These are phyloP conservation scores for Bothriochloa decipiens DNA, from an alignment of 176 grass and related monocot species.

Conservation along the genomic window DNA sequence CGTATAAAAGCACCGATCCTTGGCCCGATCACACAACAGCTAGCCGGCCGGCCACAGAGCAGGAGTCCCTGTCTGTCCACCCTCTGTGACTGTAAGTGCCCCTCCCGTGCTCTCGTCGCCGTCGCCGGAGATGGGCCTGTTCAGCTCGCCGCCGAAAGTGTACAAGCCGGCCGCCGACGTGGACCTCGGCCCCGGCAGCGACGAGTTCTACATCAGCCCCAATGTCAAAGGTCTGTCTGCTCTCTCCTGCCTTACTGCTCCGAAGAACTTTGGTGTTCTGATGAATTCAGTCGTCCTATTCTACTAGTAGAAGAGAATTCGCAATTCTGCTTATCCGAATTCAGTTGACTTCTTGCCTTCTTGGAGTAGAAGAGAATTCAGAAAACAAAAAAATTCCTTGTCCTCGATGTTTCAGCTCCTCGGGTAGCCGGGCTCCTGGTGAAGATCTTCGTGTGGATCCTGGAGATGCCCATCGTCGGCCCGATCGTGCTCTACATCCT, in stretches of 20 bases:
- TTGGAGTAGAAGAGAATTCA: not conserved
- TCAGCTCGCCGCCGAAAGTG: constrained; percentile 67
- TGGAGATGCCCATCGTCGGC: constrained; percentile 73
- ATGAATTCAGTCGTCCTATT: not conserved
- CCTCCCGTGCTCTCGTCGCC: too few relatives aligned
- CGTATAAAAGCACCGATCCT: constrained; percentile 61
- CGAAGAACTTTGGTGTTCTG: not conserved
- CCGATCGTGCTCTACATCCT: constrained; percentile 63
- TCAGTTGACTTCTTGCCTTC: constrained; percentile 1
- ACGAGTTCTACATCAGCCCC: constrained; percentile 81
- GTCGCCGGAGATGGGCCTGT: constrained; percentile 64
- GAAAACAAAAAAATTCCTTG: too few relatives aligned
- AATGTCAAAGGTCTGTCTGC: constrained; percentile 84
- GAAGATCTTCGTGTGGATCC: constrained; percentile 96
- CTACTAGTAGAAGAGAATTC: not conserved
- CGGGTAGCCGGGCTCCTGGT: constrained; percentile 86
- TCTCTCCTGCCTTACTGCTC: not conserved
- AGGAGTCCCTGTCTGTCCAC: not conserved
- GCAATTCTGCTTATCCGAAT: not conserved
- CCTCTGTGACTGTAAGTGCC: too few relatives aligned
- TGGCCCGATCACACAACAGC: not conserved
- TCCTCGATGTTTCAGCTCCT: constrained; percentile 55
- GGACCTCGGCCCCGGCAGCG: constrained; percentile 77
- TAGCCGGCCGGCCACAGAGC: constrained; percentile 1
- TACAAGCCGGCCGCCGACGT: constrained; percentile 81